Conservation (phyloP, 2,329 filamentous ascomycete genomes). For the Ceratocystis cacaofunesta region DNA sequence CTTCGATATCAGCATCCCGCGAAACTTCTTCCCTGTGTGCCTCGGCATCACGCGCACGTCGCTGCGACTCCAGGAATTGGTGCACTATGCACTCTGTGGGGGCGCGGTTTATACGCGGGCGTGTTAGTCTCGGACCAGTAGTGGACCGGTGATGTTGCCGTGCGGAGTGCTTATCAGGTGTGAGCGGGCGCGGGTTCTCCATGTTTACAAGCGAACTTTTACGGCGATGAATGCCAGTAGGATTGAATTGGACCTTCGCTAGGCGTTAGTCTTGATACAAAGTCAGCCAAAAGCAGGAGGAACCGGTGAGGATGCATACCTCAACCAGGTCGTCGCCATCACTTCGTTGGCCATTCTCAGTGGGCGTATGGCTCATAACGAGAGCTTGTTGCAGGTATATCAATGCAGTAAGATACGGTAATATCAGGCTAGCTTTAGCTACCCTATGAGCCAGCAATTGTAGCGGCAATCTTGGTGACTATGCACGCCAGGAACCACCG, state of each 20-base stretch:
- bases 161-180: neutral
- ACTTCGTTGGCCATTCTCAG: conserved; percentile 6
- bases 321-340: conserved; percentile 15
- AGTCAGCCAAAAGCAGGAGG: neutral
- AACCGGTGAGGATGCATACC: conserved; percentile 1
- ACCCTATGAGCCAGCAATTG: too few relatives aligned
- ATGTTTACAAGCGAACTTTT: conserved; percentile 49
- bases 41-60: conserved; percentile 22
- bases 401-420: too few relatives aligned
- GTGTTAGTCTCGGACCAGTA: conserved; percentile 17
- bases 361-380: neutral
- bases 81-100: conserved; percentile 49
- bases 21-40: conserved; percentile 13
- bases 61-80: conserved; percentile 46
- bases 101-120: conserved; percentile 20
- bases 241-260: conserved; percentile 45
- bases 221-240: conserved; percentile 44
- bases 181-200: conserved; percentile 24
- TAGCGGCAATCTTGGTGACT: too few relatives aligned
- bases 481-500: too few relatives aligned
- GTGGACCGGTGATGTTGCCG: neutral
- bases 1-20: conserved; percentile 21
- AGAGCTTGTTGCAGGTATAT: neutral
- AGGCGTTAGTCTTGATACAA: neutral
- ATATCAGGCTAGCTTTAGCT: too few relatives aligned